These are phyloP conservation scores for Phlebiopsis gigantea DNA, from an alignment of 768 basidiomycete genomes.

Conservation along the genomic window DNA sequence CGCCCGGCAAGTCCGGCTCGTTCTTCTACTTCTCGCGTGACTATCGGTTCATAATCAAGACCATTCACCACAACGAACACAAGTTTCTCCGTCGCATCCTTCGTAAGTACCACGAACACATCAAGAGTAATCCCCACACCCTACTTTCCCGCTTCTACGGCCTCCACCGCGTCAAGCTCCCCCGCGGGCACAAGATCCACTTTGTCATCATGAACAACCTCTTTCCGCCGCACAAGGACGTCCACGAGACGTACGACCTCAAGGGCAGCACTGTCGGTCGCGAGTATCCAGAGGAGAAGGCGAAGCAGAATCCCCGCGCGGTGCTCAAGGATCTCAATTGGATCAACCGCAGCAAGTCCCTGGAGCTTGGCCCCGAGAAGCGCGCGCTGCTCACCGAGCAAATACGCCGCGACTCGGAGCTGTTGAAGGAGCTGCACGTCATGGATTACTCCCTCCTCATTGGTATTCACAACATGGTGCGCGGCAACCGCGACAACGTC, in stretches of 20 bases:
- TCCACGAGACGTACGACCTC: slow-evolving; percentile 96
- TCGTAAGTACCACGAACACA: slow-evolving; percentile 77
- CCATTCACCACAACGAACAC: slow-evolving; percentile 91
- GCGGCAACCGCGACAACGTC: slow-evolving; percentile 90
- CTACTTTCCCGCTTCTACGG: slow-evolving; percentile 94
- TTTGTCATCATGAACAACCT: slow-evolving; percentile 99
- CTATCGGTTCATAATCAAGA: slow-evolving; percentile 99
- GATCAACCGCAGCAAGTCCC: slow-evolving; percentile 70
- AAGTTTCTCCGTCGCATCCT: slow-evolving; percentile 87
- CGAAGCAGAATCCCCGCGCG: slow-evolving; percentile 71
- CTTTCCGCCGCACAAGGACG: slow-evolving; percentile 94
- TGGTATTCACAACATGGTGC: slow-evolving; percentile 86
- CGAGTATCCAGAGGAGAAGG: slow-evolving; percentile 80
- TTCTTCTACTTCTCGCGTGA: slow-evolving; percentile 99
- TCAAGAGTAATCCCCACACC: slow-evolving; percentile 89
- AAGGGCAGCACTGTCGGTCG: slow-evolving; percentile 93
- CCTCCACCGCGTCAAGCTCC: slow-evolving; percentile 94
- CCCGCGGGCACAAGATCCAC: slow-evolving; percentile 90
- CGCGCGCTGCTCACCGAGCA: slow-evolving; percentile 88
- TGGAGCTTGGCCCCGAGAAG: slow-evolving; percentile 97
- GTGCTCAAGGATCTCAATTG: slow-evolving; percentile 97
- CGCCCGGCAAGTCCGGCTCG: slow-evolving; percentile 96
- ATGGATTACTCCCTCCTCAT: slow-evolving; percentile 98
- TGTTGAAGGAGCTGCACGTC: slow-evolving; percentile 76
- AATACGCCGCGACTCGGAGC: slow-evolving; percentile 79